Percentiles rank a stretch among this genome's conserved stretches.
These are phyloP conservation scores for Tuber calosporum DNA, from an alignment of 495 filamentous ascomycete genomes.

Conservation along the genomic window DNA sequence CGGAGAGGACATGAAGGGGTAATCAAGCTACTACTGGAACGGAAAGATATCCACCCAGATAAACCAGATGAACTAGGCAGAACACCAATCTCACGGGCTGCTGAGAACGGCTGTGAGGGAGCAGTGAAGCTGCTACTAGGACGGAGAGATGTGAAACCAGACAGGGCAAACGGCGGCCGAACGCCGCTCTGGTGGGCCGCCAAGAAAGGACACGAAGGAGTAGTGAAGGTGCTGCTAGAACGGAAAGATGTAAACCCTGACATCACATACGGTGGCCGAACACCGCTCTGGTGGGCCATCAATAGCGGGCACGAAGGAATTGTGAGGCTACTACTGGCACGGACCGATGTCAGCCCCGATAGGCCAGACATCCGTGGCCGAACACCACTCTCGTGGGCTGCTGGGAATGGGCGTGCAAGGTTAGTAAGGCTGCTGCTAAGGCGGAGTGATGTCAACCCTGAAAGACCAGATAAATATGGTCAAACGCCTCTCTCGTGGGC, in stretches of 20 bases:
- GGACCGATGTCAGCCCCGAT: background rate
- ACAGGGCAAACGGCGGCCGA: background rate
- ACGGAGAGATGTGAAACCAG: background rate
- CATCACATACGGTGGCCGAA: background rate
- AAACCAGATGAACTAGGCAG: background rate
- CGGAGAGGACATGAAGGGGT: constrained; percentile 2
- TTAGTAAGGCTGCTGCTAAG: background rate
- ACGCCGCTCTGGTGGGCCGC: background rate
- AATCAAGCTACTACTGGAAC: background rate
- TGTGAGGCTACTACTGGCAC: background rate
- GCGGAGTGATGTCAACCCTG: background rate
- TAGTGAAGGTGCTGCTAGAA: background rate
- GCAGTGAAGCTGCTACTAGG: background rate
- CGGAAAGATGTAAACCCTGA: background rate
- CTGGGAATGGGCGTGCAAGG: background rate
- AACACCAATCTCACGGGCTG: background rate
- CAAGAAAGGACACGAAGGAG: background rate
- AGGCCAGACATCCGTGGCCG: background rate
- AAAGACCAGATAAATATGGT: background rate
- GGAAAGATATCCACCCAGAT: background rate
- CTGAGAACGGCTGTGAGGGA: background rate
- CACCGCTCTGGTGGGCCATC: constrained; percentile 1
- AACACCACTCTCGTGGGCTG: background rate
- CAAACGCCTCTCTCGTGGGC: background rate
- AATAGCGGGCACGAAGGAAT: background rate